Evolutionary conservation across 306 rosid species (phyloP), one percentile per base, ranked within the genome.

Genomic region (Begonia masoniana): DNA sequence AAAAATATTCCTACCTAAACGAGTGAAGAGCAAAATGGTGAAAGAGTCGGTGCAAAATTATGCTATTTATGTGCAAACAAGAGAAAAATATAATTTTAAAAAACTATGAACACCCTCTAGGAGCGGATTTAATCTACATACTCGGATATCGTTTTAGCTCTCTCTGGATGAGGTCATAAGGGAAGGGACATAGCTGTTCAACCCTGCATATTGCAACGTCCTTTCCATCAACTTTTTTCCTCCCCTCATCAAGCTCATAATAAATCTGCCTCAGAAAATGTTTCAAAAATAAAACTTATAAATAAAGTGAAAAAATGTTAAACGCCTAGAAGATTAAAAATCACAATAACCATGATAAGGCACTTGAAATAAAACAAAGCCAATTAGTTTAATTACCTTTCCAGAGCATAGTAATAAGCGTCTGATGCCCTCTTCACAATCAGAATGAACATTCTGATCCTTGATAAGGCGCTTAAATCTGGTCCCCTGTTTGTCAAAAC

Each of bases 401-500:
- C 99, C 96, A 49, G 99, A 91, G 80, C 94, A 86, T 57, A 86
- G 94, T 31, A 91, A 75, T 31, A 92, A 64, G n/a, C 95, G 79
- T 49, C 99, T 77, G 63, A 81, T 77, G 54, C 99, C 88, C 80
- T 79, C 80, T 81, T 92, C 96, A 49, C 73, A 47, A 58, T 76
- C 64, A 59, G 96, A 75, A 71, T 81, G 96, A 41, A 15, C 12
- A 60, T 86, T 86, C 75, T 72, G 95, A 75, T 91, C 99, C 71
- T 81, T 83, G 47, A 91, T 91, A 56, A 91, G 95, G 47, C 96
- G 99, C 76, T 92, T 92, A 74, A 91, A 91, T 79, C 96, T 71
- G 57, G 94, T 91, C 55, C 99, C 99, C 68, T 91, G 92, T 63
- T 91, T 83, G 79, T 91, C 99, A 68, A 91, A 91, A 63, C 99